Percentiles rank a stretch among this genome's conserved stretches.
Evolutionary conservation across 2,329 filamentous ascomycete species (phyloP).

Genomic region (Monosporascus sp.): DNA sequence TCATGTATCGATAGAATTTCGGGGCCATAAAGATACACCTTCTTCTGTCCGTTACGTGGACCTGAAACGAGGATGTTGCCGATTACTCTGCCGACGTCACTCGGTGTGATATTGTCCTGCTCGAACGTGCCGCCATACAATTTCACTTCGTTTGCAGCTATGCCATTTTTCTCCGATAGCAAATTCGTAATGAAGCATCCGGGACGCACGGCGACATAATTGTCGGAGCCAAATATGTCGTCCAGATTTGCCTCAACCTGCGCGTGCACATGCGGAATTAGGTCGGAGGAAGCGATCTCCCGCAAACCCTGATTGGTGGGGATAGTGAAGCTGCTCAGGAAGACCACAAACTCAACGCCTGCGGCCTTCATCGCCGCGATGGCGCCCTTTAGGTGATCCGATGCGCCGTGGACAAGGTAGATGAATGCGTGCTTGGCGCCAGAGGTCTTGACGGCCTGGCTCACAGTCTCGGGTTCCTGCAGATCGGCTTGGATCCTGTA

Average conservation of each 20-base stretch:
- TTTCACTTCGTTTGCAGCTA: constrained; percentile 27
- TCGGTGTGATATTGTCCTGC: constrained; percentile 35
- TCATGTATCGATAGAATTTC: constrained; percentile 27
- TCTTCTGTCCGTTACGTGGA: constrained; percentile 19
- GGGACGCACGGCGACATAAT: constrained; percentile 36
- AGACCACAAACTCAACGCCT: constrained; percentile 39
- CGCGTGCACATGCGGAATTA: constrained; percentile 37
- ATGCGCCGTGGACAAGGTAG: constrained; percentile 32
- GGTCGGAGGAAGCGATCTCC: constrained; percentile 19
- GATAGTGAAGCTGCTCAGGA: constrained; percentile 38
- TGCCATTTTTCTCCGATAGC: constrained; percentile 20
- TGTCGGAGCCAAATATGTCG: constrained; percentile 31
- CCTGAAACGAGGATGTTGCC: constrained; percentile 34
- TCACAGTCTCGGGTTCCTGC: constrained; percentile 32
- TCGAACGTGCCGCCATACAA: constrained; percentile 23
- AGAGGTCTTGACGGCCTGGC: constrained; percentile 32
- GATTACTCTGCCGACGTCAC: constrained; percentile 39
- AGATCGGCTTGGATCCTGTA: constrained; percentile 40
- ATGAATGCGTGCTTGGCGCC: constrained; percentile 44
- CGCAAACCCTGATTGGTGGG: constrained; percentile 14
- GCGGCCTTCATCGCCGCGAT: constrained; percentile 37
- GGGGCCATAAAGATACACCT: constrained; percentile 33
- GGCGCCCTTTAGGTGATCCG: constrained; percentile 32
- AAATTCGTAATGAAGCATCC: constrained; percentile 40
- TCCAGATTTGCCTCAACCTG: constrained; percentile 38